Conservation (phyloP, 805 yeast genomes). For the Zygoascus bituminiphila region DNA sequence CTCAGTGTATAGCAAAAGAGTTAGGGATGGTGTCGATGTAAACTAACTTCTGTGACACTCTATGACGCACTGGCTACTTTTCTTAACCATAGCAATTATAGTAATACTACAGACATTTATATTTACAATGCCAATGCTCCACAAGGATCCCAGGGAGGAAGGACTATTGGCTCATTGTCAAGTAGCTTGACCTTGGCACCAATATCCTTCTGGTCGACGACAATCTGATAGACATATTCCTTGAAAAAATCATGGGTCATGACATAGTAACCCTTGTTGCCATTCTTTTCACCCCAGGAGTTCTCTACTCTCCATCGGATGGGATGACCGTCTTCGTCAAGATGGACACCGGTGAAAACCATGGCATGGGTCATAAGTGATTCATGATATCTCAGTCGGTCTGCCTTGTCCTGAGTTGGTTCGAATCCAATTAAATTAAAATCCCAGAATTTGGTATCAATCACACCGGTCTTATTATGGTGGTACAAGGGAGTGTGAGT, state of each 20-base stretch:
- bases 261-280: conserved; percentile 57
- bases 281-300: conserved; percentile 67
- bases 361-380: conserved; percentile 87
- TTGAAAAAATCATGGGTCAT: conserved; percentile 69
- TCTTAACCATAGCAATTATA: too few species aligned
- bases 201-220: conserved; percentile 46
- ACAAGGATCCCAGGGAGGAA: conserved; percentile 76
- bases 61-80: too few species aligned
- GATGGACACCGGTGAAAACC: conserved; percentile 74
- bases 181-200: conserved; percentile 33
- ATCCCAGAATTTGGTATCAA: conserved; percentile 65
- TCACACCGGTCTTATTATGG: conserved; percentile 55
- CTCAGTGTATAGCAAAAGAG: conserved; percentile 25
- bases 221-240: conserved; percentile 67
- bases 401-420: conserved; percentile 49
- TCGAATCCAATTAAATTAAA: conserved; percentile 40
- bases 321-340: conserved; percentile 50
- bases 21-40: background rate
- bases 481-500: conserved; percentile 79
- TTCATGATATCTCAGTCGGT: conserved; percentile 61
- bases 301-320: conserved; percentile 65
- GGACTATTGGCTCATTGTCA: conserved; percentile 41
- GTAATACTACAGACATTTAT: too few species aligned
- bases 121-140: conserved; percentile 51
- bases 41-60: too few species aligned